Percentiles rank a stretch among this genome's conserved stretches.
phyloP scores from a whole-genome alignment of 1,284 basidiomycete species.

The Neolentinus lepideus region DNA sequence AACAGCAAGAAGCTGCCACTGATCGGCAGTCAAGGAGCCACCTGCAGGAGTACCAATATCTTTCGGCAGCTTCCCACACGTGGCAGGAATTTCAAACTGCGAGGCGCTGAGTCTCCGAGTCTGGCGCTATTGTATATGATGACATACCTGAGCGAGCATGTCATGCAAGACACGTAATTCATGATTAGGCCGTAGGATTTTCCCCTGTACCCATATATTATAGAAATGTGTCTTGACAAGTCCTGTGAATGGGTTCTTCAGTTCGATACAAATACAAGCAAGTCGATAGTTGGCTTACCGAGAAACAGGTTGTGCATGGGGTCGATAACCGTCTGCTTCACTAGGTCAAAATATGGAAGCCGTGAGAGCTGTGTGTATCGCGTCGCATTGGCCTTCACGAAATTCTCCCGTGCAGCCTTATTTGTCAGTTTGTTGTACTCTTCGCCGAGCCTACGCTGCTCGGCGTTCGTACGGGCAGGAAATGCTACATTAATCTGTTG shows the following conservation, averaged over 20 bases:
- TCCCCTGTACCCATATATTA: constrained; percentile 22
- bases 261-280: too few relatives aligned
- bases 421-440: constrained; percentile 6
- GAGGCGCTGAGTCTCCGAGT: neutral
- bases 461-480: constrained; percentile 6
- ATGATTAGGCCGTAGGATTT: constrained; percentile 17
- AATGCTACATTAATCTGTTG: constrained; percentile 8
- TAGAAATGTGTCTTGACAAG: constrained; percentile 26
- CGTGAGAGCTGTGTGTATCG: constrained; percentile 18
- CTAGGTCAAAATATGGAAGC: constrained; percentile 20
- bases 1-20: constrained; percentile 21
- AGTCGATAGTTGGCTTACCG: constrained; percentile 11
- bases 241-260: constrained; percentile 13
- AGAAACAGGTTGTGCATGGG: constrained; percentile 24
- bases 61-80: constrained; percentile 19
- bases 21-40: constrained; percentile 26
- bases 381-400: constrained; percentile 11
- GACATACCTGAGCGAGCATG: constrained; percentile 15
- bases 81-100: constrained; percentile 14
- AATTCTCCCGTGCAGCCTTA: constrained; percentile 11
- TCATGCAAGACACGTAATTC: constrained; percentile 18
- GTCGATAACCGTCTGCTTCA: constrained; percentile 17
- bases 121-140: too few relatives aligned
- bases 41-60: constrained; percentile 24
- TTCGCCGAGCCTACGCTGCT: constrained; percentile 7